Percentiles rank a stretch among this genome's conserved stretches.
Conservation (phyloP, 768 basidiomycete genomes). For the Galerina sulciceps region DNA sequence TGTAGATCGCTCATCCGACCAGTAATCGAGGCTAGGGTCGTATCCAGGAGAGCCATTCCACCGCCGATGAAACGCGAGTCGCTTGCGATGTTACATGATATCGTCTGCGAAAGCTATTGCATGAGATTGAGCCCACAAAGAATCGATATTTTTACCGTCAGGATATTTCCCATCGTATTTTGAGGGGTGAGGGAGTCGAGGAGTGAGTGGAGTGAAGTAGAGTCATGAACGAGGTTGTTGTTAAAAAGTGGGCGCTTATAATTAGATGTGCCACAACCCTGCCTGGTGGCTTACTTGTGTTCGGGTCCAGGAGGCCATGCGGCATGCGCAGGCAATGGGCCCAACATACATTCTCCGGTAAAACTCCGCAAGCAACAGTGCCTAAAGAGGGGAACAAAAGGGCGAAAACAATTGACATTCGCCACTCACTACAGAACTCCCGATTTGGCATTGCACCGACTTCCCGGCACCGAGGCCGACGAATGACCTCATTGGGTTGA, state of each 20-base stretch:
- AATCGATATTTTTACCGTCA: neutral
- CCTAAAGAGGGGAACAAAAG: no score
- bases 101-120: neutral
- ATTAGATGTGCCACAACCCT: neutral
- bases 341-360: no score
- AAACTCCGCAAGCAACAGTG: no score
- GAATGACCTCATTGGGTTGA: neutral
- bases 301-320: no score
- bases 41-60: neutral
- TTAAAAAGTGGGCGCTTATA: conserved; percentile 1
- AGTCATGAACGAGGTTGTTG: neutral
- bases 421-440: no score
- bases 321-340: no score
- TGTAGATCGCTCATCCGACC: neutral
- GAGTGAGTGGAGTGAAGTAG: neutral
- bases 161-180: neutral
- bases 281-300: no score
- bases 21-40: neutral
- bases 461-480: no score
- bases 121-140: neutral
- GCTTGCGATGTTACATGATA: neutral
- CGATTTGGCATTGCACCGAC: no score
- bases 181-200: neutral
- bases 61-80: neutral
- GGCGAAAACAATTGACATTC: no score